Base-by-base conservation (phyloP, 2,329 filamentous ascomycete genomes). In the Diaporthe velutina region DNA sequence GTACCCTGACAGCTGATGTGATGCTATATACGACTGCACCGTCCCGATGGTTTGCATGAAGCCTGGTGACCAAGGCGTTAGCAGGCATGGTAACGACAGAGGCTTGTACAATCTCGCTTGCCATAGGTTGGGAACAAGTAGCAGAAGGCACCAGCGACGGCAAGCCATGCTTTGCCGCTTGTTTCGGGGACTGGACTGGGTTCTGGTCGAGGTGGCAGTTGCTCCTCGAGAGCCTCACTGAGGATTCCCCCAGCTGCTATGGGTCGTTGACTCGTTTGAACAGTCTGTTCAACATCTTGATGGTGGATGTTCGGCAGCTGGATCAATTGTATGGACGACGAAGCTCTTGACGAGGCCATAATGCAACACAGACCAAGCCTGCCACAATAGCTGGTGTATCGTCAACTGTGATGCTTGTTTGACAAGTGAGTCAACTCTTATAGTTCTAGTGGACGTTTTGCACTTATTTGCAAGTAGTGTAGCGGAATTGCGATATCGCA, bases 1-100 rank as follows among this genome's bases (percentile, higher is more conserved):
- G 75, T 86, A 87, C 10, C 78, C 75, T 0, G 81, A 78, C 1
- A 89, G 81, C 77, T 89, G 86, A 72, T 89, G 81, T 4, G 79
- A 80, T 45, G 83, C 83, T 35, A 88, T 83, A 66, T 88, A 87
- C 57, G 86, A 82, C 76, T 88, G 87, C 0, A 89, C 78, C 0
- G 86, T 84, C n/a, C 87, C 87, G 9, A 88, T 84, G 74, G 79
- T 84, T 64, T 85, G 83, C 82, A 88, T 87, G 64, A 88, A 86
- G 1, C 87, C 87, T 83, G 61, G 40, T 50, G 13, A 6, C 10
- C 45, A 50, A 9, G n/a, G 30, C 1, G 28, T 72, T 33, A 72
- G 70, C 28, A 25, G 33, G 17, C 5, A 9, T 30, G 30, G 12
- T 28, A 17, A 28, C 12, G 5, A 57, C 15, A 40, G 40, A 45